Base-by-base conservation (phyloP, 768 basidiomycete species). In the Pleurotus salmoneostramineus region DNA sequence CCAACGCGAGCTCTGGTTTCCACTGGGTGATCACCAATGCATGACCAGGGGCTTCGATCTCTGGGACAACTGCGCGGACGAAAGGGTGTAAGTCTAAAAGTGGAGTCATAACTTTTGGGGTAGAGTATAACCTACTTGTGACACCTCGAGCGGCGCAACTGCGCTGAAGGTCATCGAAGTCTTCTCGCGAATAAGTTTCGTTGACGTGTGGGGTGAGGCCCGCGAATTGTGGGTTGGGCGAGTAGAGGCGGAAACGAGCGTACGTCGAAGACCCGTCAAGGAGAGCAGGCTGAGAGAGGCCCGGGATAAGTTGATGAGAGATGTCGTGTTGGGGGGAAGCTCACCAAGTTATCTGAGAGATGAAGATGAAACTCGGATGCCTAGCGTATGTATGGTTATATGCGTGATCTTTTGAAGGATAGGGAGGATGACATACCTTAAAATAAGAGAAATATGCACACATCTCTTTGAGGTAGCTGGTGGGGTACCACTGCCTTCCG, bases 1-100 rank as follows among this genome's bases (percentile, higher is more conserved):
- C 62, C 59, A 21, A 58, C 63, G 72, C 72, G 10, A 79, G 63
- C 60, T 77, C 68, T 6, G 77, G 77, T 45, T 71, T 77, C 78
- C 77, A 79, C 56, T 79, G 74, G 15, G 74, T 72, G 56, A 79
- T 74, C 4, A 69, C 72, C 31, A 79, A 68, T 5, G 77, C 74
- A 60, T 80, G 78, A 0, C 71, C 78, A 6, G 75, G 71, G 2
- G 74, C 75, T 58, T 79, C 77, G 43, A 79, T 70, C 59, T 79
- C 78, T 1, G 77, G 78, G 1, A 78, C 60, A 42, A 79, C 40
- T 55, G 17, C 11, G 5, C 6, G 31, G 40, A 6, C 15, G 40
- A 43, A 5, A n/a, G 17, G 40, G 10, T 7, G 37, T 27, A 27
- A 3, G 6, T 5, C 33, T 11, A 14, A 34, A 5, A 7, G 34